These are phyloP conservation scores for Podila verticillata DNA, from an alignment of 192 early-diverging fungal genomes.

Conservation along the genomic window DNA sequence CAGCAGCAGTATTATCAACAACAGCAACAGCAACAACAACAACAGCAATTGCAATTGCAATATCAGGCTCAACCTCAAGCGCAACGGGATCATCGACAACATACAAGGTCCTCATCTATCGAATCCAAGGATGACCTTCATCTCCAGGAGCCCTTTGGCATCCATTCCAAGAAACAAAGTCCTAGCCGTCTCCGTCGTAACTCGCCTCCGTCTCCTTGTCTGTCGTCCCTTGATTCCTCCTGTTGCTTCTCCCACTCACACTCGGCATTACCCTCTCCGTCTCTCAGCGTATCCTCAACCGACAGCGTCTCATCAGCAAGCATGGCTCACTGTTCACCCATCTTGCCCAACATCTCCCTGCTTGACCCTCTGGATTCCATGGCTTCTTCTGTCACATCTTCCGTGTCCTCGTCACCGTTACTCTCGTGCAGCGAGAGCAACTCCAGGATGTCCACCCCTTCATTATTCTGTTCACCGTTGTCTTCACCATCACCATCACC, in stretches of 20 bases:
- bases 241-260: constrained; percentile 13
- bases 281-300: constrained; percentile 45
- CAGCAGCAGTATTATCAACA: neutral
- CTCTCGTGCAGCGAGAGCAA: constrained; percentile 12
- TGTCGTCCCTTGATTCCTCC: constrained; percentile 17
- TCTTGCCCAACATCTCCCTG: constrained; percentile 23
- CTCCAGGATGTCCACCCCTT: constrained; percentile 16
- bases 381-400: constrained; percentile 13
- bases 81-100: constrained; percentile 3
- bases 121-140: neutral
- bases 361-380: constrained; percentile 23
- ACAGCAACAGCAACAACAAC: constrained; percentile 1
- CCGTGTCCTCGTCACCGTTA: constrained; percentile 24
- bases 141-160: neutral
- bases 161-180: too few species aligned
- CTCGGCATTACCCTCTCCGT: constrained; percentile 42
- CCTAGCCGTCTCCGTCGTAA: constrained; percentile 1
- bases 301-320: constrained; percentile 38
- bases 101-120: neutral
- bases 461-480: constrained; percentile 2
- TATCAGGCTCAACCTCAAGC: constrained; percentile 2
- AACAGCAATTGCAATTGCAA: constrained; percentile 1
- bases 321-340: constrained; percentile 48
- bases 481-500: constrained; percentile 24
- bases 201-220: constrained; percentile 44